A percentile compares a stretch with the other conserved stretches of the same genome.
Conservation (phyloP, 208 protist genomes). For the Acanthamoeba quina region DNA sequence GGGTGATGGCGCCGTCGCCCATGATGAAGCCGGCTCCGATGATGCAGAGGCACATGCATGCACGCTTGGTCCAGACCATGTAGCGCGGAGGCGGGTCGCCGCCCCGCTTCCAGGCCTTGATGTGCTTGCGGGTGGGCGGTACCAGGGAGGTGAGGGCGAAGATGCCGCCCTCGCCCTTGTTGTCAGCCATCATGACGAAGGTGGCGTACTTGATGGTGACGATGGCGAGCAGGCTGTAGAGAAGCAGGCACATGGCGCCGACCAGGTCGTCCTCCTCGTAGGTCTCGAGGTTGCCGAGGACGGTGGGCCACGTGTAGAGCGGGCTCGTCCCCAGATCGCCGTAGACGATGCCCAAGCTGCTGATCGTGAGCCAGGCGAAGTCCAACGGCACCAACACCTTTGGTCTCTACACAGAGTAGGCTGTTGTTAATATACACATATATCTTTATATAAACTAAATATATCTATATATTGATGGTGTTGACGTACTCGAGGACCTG, state of each 20-base stretch:
- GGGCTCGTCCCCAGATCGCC: slow-evolving; percentile 41
- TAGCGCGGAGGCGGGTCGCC: neutral
- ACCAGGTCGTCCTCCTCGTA: slow-evolving; percentile 50
- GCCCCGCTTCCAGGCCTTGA: neutral
- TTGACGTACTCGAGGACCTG: too few relatives aligned
- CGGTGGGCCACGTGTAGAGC: slow-evolving; percentile 28
- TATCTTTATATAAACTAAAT: too few relatives aligned
- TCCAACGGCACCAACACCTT: neutral
- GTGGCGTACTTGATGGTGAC: slow-evolving; percentile 35
- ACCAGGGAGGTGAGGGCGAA: slow-evolving; percentile 43
- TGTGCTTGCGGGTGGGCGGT: neutral
- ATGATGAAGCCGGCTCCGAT: slow-evolving; percentile 34
- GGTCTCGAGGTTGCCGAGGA: slow-evolving; percentile 16
- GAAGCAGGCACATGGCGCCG: neutral
- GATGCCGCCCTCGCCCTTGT: slow-evolving; percentile 39
- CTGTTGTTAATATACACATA: too few relatives aligned
- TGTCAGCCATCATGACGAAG: slow-evolving; percentile 24
- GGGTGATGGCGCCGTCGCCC: slow-evolving; percentile 41
- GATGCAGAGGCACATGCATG: neutral
- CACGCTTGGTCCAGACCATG: slow-evolving; percentile 40
- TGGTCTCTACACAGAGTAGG: too few relatives aligned
- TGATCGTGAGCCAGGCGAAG: slow-evolving; percentile 7
- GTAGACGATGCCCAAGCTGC: slow-evolving; percentile 50
- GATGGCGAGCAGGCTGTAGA: slow-evolving; percentile 12
- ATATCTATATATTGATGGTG: too few relatives aligned